Base-by-base conservation (phyloP, 176 grass and related monocot genomes). In the Oryza longistaminata region DNA sequence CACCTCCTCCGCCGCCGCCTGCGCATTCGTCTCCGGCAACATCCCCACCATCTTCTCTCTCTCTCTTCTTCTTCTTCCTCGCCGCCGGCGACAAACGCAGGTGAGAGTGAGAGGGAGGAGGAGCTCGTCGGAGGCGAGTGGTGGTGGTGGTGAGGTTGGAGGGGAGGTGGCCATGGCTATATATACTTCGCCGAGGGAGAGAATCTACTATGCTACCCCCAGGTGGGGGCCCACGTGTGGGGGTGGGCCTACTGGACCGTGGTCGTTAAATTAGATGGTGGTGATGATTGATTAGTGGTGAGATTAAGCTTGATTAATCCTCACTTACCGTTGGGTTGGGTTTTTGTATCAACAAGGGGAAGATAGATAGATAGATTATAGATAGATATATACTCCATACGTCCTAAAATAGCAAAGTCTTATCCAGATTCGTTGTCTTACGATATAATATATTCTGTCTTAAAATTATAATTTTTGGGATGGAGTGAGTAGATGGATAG, bases 1-100 rank as follows among this genome's bases (percentile, higher is more conserved):
- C 29, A 89, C 73, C 50, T 91, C 80, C 60, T 46, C 83, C 27
- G 55, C 80, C 60, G 46, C 83, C 27, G 55, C 81, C 31, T 84
- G 53, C 27, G 40, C 82, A 85, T 90, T 87, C 37, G 60, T 92
- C 83, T 89, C 83, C 0, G 87, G 80, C 12, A 88, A 64, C 5
- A 87, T 76, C 19, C 88, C 85, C 0, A 88, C 91, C 96, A 98
- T 98, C 26, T 76, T 90, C 0, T 49, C 17, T 3, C 8, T 53
- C 6, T 9, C 12, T 19, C 24, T 14, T 14, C 66, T 42, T 42
- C 40, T 42, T 26, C 42, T 43, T 26, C n/a, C n/a, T 76, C 33
- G 66, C 66, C 55, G 79, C 42, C 19, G 24, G 42, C 53, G 39
- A 40, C 39, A 24, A 62, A n/a, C 58, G 21, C 1, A 60, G 60